phyloP scores from a whole-genome alignment of 2,329 filamentous ascomycete genomes.

The Chaetothyriales sp. region DNA sequence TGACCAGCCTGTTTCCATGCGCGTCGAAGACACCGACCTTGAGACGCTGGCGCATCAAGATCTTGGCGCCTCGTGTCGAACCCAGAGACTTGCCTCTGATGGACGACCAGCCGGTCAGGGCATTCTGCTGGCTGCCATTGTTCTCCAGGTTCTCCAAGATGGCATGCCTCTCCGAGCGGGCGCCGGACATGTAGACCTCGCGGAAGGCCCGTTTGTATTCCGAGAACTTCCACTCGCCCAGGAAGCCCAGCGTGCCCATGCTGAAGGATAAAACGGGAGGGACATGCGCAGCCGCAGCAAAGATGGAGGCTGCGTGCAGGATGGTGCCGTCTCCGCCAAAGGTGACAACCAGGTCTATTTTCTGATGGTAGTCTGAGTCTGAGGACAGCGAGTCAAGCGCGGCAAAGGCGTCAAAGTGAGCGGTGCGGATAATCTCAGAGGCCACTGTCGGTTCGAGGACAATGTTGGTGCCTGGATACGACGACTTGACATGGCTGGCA shows the following conservation, averaged over 20 bases:
- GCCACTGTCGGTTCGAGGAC: constrained; percentile 71
- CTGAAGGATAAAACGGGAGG: constrained; percentile 89
- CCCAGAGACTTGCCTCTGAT: constrained; percentile 72
- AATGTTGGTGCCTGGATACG: constrained; percentile 67
- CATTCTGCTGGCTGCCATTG: constrained; percentile 14
- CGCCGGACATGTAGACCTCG: constrained; percentile 77
- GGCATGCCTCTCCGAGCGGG: constrained; percentile 32
- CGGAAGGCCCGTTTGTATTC: constrained; percentile 87
- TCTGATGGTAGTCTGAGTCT: constrained; percentile 41
- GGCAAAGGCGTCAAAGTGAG: constrained; percentile 9
- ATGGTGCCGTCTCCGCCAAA: constrained; percentile 90
- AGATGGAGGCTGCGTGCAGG: constrained; percentile 69
- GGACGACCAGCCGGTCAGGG: constrained; percentile 49
- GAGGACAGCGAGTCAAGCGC: constrained; percentile 1
- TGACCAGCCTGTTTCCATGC: constrained; percentile 34
- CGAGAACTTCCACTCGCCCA: constrained; percentile 90
- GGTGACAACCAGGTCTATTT: constrained; percentile 77
- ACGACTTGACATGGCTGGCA: constrained; percentile 56
- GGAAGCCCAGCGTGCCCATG: constrained; percentile 88
- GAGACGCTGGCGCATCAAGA: constrained; percentile 73
- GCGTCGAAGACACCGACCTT: constrained; percentile 71
- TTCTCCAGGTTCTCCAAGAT: constrained; percentile 32
- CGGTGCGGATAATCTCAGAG: constrained; percentile 44
- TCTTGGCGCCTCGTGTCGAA: constrained; percentile 54
- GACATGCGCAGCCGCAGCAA: constrained; percentile 64